These are phyloP conservation scores for Phytopythium vexans DNA, from an alignment of 352 stramenopile species.

Conservation along the genomic window DNA sequence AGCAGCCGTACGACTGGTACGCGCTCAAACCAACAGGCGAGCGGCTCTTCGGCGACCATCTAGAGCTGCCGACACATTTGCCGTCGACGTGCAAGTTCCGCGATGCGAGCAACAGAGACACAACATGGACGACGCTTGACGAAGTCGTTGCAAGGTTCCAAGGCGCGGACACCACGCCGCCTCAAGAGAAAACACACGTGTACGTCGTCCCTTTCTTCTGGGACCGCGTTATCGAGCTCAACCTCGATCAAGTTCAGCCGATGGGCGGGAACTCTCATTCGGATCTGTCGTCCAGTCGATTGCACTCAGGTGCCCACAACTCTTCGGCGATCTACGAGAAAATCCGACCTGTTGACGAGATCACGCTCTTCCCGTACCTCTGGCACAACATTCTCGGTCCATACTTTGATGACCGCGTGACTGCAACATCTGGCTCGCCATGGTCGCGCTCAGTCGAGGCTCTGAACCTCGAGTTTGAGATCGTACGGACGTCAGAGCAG, in stretches of 20 bases:
- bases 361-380: slow-evolving; percentile 58
- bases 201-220: slow-evolving; percentile 51
- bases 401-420: slow-evolving; percentile 34
- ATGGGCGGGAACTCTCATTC: slow-evolving; percentile 3
- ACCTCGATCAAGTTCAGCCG: slow-evolving; percentile 23
- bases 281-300: not conserved
- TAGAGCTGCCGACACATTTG: slow-evolving; percentile 28
- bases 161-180: not conserved
- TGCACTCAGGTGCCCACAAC: not conserved
- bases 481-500: slow-evolving; percentile 37
- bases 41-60: slow-evolving; percentile 24
- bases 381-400: slow-evolving; percentile 55
- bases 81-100: slow-evolving; percentile 37
- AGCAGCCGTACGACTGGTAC: slow-evolving; percentile 65
- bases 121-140: slow-evolving; percentile 21
- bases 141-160: slow-evolving; percentile 15
- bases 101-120: slow-evolving; percentile 16
- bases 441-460: slow-evolving; percentile 25
- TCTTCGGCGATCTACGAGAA: slow-evolving; percentile 22
- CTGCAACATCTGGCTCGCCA: not conserved
- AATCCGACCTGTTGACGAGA: slow-evolving; percentile 33
- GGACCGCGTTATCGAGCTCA: slow-evolving; percentile 30
- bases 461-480: slow-evolving; percentile 29
- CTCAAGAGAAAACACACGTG: slow-evolving; percentile 22
- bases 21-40: slow-evolving; percentile 37